Evolutionary conservation across 495 filamentous ascomycete genomes (phyloP), one percentile per base, ranked within the genome.

Genomic region (Copromyces sp.): DNA sequence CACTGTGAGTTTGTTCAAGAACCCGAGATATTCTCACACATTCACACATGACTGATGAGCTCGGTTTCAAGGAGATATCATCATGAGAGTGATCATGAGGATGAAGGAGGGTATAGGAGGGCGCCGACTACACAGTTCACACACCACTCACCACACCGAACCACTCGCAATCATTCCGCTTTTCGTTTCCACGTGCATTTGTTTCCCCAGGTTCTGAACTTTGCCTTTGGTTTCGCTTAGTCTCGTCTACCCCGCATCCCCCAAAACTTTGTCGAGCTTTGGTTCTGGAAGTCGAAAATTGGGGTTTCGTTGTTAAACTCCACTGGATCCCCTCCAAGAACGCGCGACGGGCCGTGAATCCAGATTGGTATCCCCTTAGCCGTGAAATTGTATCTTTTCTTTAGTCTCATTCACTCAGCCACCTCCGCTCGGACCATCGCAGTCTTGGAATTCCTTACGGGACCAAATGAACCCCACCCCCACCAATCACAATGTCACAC

Each of bases 291-390:
- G 20, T 53, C 9, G 17, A 35, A 65, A 35, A 17, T 35, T 35
- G 29, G 53, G 53, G 53, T 61, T 32, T 16, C 53, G 12, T 45
- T n/a, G 5, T n/a, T 53, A 9, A 35, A 17, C 53, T 35, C 53
- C 53, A 65, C 53, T 0, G 11, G 53, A 61, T 61, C 14, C 53
- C 53, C 53, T 35, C 47, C 45, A 37, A 69, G 20, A 40, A n/a
- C 69, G 42, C 75, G 74, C 72, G 32, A 74, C 79, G 79, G 79
- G 74, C 79, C 79, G 79, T 68, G 59, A 79, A 70, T 80, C 79
- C 79, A 80, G 79, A 80, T 79, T 80, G 78, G 74, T 47, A 68
- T n/a, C n/a, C n/a, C n/a, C n/a, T n/a, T n/a, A n/a, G n/a, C n/a
- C n/a, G n/a, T n/a, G n/a, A n/a, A n/a, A n/a, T n/a, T n/a, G n/a